Conservation (phyloP, 192 early-diverging fungal species). For the Coemansia sp. region DNA sequence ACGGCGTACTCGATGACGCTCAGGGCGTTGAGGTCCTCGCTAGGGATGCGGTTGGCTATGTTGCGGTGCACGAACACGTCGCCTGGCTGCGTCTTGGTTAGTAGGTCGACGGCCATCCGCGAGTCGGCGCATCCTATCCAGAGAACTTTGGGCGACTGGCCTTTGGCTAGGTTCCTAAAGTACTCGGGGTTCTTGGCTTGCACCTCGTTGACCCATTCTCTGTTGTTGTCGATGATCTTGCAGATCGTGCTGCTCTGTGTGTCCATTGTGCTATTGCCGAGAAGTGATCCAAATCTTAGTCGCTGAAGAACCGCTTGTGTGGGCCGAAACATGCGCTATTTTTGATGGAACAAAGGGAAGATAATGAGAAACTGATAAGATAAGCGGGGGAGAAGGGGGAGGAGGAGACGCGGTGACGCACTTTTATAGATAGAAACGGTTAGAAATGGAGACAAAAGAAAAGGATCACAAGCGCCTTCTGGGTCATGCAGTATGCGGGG, state of each 20-base stretch:
- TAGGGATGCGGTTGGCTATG: slow-evolving; percentile 88
- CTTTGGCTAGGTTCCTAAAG: slow-evolving; percentile 68
- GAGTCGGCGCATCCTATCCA: slow-evolving; percentile 95
- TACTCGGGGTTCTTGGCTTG: slow-evolving; percentile 63
- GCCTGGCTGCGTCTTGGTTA: slow-evolving; percentile 62
- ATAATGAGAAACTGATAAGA: slow-evolving; percentile 1
- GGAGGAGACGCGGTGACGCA: neutral
- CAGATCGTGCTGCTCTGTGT: slow-evolving; percentile 17
- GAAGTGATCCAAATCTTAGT: slow-evolving; percentile 27
- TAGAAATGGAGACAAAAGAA: too few relatives aligned
- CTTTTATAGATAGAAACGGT: neutral
- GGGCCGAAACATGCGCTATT: slow-evolving; percentile 26
- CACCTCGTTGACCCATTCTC: slow-evolving; percentile 61
- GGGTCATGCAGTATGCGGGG: too few relatives aligned
- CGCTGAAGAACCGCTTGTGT: slow-evolving; percentile 23
- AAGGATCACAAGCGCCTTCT: too few relatives aligned
- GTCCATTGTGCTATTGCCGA: slow-evolving; percentile 31
- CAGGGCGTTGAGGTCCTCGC: slow-evolving; percentile 77
- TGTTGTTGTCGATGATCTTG: slow-evolving; percentile 54
- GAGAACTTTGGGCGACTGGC: slow-evolving; percentile 81
- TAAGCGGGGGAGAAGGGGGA: neutral
- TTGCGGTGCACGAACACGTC: slow-evolving; percentile 97
- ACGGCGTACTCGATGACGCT: slow-evolving; percentile 95
- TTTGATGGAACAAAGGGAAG: neutral
- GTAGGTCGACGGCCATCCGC: slow-evolving; percentile 81